Base-by-base conservation (phyloP, 169 alveolate species). In the Condylostoma magnum region DNA sequence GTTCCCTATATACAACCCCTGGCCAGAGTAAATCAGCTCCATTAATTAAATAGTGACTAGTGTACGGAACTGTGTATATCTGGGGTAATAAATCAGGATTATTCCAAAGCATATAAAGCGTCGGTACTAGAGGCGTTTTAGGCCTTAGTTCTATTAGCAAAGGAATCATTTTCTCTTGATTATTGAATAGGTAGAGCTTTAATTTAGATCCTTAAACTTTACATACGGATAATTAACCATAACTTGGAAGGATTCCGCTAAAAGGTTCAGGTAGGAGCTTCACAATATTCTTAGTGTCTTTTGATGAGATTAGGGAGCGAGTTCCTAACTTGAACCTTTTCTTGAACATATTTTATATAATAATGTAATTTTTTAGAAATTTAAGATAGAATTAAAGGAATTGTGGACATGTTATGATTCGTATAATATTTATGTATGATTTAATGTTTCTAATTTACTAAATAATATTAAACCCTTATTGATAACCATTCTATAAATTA, bases 11-110 rank as follows among this genome's bases (percentile, higher is more conserved):
- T 8, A 34, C 55, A 4, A 77, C 56, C 3, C 85, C 85, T 2
- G 85, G 85, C 85, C 85, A 77, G 81, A 77, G 69, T n/a, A 77
- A 30, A 25, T 77, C 85, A n/a, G 85, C 85, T 0, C 85, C 85
- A 51, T 77, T 77, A 2, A 77, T 44, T 6, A 77, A 43, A n/a
- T 18, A 71, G 10, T 37, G 15, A 41, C 58, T 43, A 6, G 46
- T 57, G 3, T 15, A 31, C 28, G 73, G 30, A 41, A 37, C 27
- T 4, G 44, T 63, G 12, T 41, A 20, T 25, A 63, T 28, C 12
- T 15, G 27, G 0, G 73, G 73, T 27, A 63, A 25, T 1, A 41
- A 2, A 18, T 38, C 28, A 37, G 73, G 73, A 34, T 63, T 18
- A 3, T 63, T 33, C 73, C 73, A 63, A 5, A 63, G 15, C 15